A percentile compares a stretch with the other conserved stretches of the same genome.
These are phyloP conservation scores for Cadophora sp. DNA, from an alignment of 2,329 filamentous ascomycete species.

Conservation along the genomic window DNA sequence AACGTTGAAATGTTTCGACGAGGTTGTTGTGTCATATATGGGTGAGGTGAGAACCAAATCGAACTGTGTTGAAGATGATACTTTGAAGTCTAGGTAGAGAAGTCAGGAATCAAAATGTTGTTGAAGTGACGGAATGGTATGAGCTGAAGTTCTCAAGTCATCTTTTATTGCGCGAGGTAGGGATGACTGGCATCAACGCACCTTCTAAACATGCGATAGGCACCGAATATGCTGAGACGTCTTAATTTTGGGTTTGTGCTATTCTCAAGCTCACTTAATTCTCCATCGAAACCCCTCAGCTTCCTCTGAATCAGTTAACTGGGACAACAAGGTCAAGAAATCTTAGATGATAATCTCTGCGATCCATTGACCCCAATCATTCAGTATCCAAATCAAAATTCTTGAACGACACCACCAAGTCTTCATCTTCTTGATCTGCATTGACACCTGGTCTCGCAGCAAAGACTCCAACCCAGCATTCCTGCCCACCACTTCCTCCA, in stretches of 20 bases:
- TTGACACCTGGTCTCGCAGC: background rate
- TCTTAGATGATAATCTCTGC: background rate
- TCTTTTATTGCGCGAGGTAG: too few species aligned
- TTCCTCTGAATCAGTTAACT: too few species aligned
- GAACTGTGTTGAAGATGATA: background rate
- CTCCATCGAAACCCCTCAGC: too few species aligned
- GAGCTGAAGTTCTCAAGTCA: too few species aligned
- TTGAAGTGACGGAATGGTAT: too few species aligned
- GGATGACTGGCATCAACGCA: too few species aligned
- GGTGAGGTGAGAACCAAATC: background rate
- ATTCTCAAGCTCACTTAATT: too few species aligned
- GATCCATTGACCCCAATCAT: background rate
- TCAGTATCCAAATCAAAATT: background rate
- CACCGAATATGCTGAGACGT: too few species aligned
- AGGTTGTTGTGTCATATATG: background rate
- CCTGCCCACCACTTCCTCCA: background rate
- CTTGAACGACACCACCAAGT: background rate
- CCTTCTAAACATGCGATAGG: too few species aligned
- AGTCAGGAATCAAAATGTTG: too few species aligned
- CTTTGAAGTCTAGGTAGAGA: too few species aligned
- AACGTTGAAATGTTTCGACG: background rate
- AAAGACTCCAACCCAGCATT: slow-evolving; percentile 7
- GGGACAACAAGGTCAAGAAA: background rate
- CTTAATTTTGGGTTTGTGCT: too few species aligned
- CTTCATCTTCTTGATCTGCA: background rate